Evolutionary conservation across 2,329 filamentous ascomycete species (phyloP).

Genomic region (Colletotrichum salicis): DNA sequence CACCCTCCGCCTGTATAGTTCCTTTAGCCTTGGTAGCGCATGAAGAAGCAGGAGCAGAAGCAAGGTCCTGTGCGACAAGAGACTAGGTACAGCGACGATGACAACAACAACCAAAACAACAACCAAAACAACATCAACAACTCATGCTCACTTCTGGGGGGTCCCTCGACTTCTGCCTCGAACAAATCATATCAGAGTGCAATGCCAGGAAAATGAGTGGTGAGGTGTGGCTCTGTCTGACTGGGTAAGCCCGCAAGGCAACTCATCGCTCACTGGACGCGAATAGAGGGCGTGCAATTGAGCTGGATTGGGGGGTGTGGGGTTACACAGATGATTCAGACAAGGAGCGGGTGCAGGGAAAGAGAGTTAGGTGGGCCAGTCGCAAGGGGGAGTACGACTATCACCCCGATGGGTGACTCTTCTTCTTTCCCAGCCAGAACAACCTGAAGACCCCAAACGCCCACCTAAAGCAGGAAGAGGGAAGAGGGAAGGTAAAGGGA

Average conservation of each 20-base stretch:
- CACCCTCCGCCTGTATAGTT: background rate
- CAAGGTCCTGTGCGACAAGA: background rate
- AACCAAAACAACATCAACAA: background rate
- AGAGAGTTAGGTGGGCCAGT: constrained; percentile 4
- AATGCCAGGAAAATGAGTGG: background rate
- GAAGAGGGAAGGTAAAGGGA: background rate
- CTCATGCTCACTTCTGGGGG: background rate
- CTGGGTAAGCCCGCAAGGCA: constrained; percentile 19
- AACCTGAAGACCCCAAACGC: background rate
- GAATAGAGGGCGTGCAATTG: background rate
- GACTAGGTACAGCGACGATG: background rate
- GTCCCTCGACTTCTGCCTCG: background rate
- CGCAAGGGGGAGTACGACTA: background rate
- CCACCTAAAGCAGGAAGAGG: background rate
- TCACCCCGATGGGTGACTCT: constrained; percentile 29
- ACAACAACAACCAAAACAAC: background rate
- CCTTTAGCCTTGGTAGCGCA: background rate
- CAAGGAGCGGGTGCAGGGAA: constrained; percentile 18
- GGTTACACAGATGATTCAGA: background rate
- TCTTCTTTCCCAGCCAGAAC: constrained; percentile 22
- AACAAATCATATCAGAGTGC: constrained; percentile 13
- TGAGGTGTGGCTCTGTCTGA: constrained; percentile 32
- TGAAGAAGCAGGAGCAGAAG: background rate
- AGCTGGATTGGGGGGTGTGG: background rate
- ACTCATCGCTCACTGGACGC: background rate